Evolutionary conservation across 352 stramenopile species (phyloP).

Genomic region (Globisporangium uncinulatum): DNA sequence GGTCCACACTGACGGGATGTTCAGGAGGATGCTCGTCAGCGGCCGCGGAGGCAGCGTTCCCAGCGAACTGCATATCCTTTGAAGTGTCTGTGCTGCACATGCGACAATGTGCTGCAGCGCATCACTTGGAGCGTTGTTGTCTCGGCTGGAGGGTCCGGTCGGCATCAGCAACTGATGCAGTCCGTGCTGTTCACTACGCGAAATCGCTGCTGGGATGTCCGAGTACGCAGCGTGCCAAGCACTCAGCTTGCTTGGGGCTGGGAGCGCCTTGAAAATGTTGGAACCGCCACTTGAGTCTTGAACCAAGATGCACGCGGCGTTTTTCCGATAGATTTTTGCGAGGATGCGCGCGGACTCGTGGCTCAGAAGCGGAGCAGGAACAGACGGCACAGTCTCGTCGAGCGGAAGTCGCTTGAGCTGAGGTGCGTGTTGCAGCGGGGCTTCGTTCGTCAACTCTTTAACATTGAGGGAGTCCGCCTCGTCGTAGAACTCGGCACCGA

Average conservation of each 20-base stretch:
- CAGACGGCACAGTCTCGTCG: not conserved
- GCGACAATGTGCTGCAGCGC: slow-evolving; percentile 2
- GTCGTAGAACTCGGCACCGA: too few relatives aligned
- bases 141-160: not conserved
- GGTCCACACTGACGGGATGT: slow-evolving; percentile 28
- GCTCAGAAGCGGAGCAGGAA: not conserved
- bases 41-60: not conserved
- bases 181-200: not conserved
- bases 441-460: not conserved
- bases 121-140: slow-evolving; percentile 1
- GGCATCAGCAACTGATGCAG: slow-evolving; percentile 8
- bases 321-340: slow-evolving; percentile 6
- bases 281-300: not conserved
- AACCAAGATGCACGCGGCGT: slow-evolving; percentile 4
- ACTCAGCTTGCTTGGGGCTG: not conserved
- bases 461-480: too few relatives aligned
- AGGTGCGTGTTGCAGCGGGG: not conserved
- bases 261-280: slow-evolving; percentile 5
- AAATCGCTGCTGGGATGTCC: not conserved
- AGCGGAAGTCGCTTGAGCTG: slow-evolving; percentile 3
- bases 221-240: slow-evolving; percentile 2
- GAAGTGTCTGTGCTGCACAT: not conserved
- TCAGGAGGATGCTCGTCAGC: slow-evolving; percentile 24
- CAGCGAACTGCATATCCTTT: not conserved
- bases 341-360: slow-evolving; percentile 1